Base-by-base conservation (phyloP, 2,329 filamentous ascomycete species). In the Fusarium mundagurra region DNA sequence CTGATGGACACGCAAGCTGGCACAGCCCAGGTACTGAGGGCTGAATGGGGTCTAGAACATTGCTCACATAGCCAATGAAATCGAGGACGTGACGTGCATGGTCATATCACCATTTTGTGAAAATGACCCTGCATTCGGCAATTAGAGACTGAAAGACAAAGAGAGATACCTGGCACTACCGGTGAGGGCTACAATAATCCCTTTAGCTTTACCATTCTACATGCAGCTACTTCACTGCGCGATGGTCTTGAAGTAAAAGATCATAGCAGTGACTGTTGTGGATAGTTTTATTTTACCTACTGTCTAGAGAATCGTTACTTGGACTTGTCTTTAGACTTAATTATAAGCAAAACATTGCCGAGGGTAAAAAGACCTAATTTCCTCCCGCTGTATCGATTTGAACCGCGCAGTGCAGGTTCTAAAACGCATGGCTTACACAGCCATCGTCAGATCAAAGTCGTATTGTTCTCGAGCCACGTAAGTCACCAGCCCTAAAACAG, bases 251-350 rank as follows among this genome's bases (percentile, higher is more conserved):
- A 51, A 4, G 12, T 27, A 7, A 11, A 11, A 1, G 12, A 34
- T 11, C 2, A 20, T 12, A 6, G 20, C 2, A 10, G 17, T 8
- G 12, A 16, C n/a, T 3, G 3, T 7, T 3, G 17, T 27, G 27
- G 9, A 12, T 3, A 3, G 1, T 34, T n/a, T 3, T 2, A 5
- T 18, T 33, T 27, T n/a, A 2, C 17, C 13, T 2, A 14, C 6
- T 12, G 6, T 16, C 13, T 0, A 3, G 7, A 29, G 8, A n/a
- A 31, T 14, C 12, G 11, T 16, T 5, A 64, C 24, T 48, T 61
- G 61, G 20, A 64, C 41, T 48, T 64, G 22, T 12, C 6, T 3
- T 48, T 48, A 41, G 16, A 39, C n/a, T 61, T 41, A 14, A 17
- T 11, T 5, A 13, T 13, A 22, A 31, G 8, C 4, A 14, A 4